Percentiles rank a stretch among this genome's conserved stretches.
These are phyloP conservation scores for Pseudocercospora cruenta DNA, from an alignment of 2,329 filamentous ascomycete species.

Conservation along the genomic window DNA sequence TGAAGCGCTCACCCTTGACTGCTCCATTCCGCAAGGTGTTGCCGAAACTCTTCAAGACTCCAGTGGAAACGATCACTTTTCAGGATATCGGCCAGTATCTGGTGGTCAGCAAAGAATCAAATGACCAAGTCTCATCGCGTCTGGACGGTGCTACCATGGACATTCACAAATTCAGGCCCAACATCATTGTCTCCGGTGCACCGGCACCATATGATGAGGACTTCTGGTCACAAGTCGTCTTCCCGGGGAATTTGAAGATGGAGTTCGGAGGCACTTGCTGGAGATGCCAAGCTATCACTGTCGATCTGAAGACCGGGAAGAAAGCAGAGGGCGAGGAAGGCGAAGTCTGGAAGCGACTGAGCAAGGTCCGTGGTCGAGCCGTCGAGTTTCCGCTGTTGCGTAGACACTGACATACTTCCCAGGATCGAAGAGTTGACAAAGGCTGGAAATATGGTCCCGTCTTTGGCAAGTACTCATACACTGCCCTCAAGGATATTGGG, in stretches of 20 bases:
- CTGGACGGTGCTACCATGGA: conserved; percentile 4
- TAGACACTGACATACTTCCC: too few species aligned
- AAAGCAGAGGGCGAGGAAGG: conserved; percentile 42
- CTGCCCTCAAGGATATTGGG: conserved; percentile 25
- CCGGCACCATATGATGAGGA: conserved; percentile 48
- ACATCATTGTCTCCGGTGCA: conserved; percentile 50
- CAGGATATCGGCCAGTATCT: conserved; percentile 17
- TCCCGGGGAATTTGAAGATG: conserved; percentile 30
- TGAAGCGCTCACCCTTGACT: neutral
- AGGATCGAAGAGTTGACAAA: conserved; percentile 44
- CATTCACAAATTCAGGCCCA: conserved; percentile 50
- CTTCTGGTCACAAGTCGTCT: conserved; percentile 42
- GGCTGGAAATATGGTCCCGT: conserved; percentile 49
- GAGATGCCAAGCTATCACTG: conserved; percentile 48
- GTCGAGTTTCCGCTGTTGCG: too few species aligned
- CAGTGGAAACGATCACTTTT: conserved; percentile 14
- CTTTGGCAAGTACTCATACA: conserved; percentile 49
- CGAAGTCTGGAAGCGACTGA: conserved; percentile 46
- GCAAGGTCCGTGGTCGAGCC: conserved; percentile 31
- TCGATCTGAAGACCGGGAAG: conserved; percentile 46
- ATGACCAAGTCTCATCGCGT: conserved; percentile 11
- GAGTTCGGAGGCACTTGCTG: conserved; percentile 47
- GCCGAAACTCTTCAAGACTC: conserved; percentile 1
- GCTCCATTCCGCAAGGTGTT: conserved; percentile 1
- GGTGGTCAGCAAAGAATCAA: conserved; percentile 17